Conservation (phyloP, 495 filamentous ascomycete genomes). For the Ramalina intermedia region DNA sequence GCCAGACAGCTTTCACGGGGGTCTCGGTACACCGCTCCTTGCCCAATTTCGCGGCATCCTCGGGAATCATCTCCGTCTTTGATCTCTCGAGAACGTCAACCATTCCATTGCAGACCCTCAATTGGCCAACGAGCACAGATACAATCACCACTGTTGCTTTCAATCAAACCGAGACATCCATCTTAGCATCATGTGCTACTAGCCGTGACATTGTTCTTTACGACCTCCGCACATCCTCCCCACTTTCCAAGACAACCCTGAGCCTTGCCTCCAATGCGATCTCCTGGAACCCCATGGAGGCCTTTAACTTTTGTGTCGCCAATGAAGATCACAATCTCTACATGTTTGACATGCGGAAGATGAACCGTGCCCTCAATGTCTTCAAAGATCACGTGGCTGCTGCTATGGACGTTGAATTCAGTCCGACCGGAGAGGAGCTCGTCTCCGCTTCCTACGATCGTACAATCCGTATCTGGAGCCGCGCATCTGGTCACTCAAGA, state of each 20-base stretch:
- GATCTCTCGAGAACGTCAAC: slow-evolving; percentile 62
- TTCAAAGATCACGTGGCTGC: slow-evolving; percentile 91
- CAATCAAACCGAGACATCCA: slow-evolving; percentile 86
- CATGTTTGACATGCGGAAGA: slow-evolving; percentile 78
- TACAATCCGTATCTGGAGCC: slow-evolving; percentile 65
- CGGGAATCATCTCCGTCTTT: slow-evolving; percentile 71
- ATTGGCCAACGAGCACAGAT: slow-evolving; percentile 77
- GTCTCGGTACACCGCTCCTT: slow-evolving; percentile 64
- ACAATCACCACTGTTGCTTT: slow-evolving; percentile 85
- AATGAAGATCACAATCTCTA: slow-evolving; percentile 61
- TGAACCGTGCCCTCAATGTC: slow-evolving; percentile 74
- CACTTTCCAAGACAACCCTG: slow-evolving; percentile 63
- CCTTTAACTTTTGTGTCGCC: slow-evolving; percentile 78
- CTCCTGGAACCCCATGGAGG: slow-evolving; percentile 91
- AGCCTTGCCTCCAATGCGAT: slow-evolving; percentile 74
- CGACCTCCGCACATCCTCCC: slow-evolving; percentile 76
- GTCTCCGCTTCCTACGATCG: slow-evolving; percentile 82
- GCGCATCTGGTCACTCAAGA: slow-evolving; percentile 65
- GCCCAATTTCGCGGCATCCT: slow-evolving; percentile 65
- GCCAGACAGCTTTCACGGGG: slow-evolving; percentile 66
- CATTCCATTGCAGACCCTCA: slow-evolving; percentile 60
- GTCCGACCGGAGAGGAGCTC: slow-evolving; percentile 85
- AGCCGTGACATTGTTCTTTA: slow-evolving; percentile 79
- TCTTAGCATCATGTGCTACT: slow-evolving; percentile 67
- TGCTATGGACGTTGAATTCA: slow-evolving; percentile 94